Evolutionary conservation across 176 grass and related monocot species (phyloP).

Genomic region (Carex cristatella): DNA sequence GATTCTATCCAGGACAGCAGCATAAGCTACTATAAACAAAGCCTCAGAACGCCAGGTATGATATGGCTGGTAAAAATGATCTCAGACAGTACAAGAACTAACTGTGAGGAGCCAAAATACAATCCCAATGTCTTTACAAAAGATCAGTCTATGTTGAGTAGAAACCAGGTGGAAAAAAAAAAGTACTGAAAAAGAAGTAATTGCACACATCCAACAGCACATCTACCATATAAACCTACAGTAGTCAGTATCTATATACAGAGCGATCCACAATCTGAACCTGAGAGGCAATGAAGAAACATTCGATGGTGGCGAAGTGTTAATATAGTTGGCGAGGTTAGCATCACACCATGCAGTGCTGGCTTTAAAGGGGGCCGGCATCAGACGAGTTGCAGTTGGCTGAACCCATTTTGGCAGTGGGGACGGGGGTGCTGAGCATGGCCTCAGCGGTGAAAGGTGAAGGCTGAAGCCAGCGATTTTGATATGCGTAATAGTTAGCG

Average conservation of each 20-base stretch:
- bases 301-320: not conserved
- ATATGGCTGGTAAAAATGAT: not conserved
- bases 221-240: not conserved
- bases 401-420: constrained; percentile 14
- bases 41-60: not conserved
- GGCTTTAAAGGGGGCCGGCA: not conserved
- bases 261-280: not conserved
- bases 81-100: not conserved
- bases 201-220: not conserved
- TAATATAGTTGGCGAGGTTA: constrained; percentile 5
- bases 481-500: constrained; percentile 16
- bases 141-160: not conserved
- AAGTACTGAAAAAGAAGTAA: not conserved
- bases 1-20: not conserved
- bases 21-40: not conserved
- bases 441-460: constrained; percentile 20
- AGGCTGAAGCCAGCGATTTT: constrained; percentile 9
- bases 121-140: not conserved
- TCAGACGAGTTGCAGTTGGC: constrained; percentile 16
- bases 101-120: not conserved
- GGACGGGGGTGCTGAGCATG: constrained; percentile 21
- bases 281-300: constrained; percentile 19
- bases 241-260: constrained; percentile 14
- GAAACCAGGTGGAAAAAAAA: not conserved
- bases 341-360: constrained; percentile 4